Base-by-base conservation (phyloP, 331 rosid genomes). In the Acacia pycnantha region DNA sequence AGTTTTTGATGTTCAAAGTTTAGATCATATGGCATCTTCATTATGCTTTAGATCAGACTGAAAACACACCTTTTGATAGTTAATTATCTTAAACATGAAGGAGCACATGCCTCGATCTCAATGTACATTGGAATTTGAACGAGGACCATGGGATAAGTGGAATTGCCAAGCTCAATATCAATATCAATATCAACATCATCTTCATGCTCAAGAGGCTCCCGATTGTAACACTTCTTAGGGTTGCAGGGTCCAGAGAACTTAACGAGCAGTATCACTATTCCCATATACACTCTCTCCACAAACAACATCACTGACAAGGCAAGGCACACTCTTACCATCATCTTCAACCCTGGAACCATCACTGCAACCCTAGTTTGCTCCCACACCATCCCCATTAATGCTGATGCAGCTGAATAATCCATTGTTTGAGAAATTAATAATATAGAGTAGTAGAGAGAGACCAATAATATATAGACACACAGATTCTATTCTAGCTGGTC, bases 61-160 rank as follows among this genome's bases (percentile, higher is more conserved):
- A 35, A 35, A 35, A 35, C 6, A 35, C 40, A 35, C 40, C 7
- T 35, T 35, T 35, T 35, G 40, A 35, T 35, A 10, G 12, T 43
- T 9, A 11, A 43, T 43, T 43, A 43, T 47, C 58, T 6, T 7
- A 53, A 19, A 53, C 11, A 6, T 19, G 61, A 53, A 14, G 21
- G 6, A 15, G 19, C 6, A 51, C 22, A 18, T 70, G 91, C 98
- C 97, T 95, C 97, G 79, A 81, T 91, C 77, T 95, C 98, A 51
- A 93, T 93, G 87, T 88, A 93, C 98, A 95, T 95, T 1, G 98
- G 98, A 27, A 93, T 87, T 91, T 95, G 98, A 51, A 93, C 93
- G 14, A 95, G 86, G 76, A 95, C 95, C 93, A 91, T 88, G 1
- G 98, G 97, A 75, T 89, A 90, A 43, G 89, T 87, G 24, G 90